Evolutionary conservation across 768 basidiomycete species (phyloP).

Genomic region (Pisolithus tinctorius): DNA sequence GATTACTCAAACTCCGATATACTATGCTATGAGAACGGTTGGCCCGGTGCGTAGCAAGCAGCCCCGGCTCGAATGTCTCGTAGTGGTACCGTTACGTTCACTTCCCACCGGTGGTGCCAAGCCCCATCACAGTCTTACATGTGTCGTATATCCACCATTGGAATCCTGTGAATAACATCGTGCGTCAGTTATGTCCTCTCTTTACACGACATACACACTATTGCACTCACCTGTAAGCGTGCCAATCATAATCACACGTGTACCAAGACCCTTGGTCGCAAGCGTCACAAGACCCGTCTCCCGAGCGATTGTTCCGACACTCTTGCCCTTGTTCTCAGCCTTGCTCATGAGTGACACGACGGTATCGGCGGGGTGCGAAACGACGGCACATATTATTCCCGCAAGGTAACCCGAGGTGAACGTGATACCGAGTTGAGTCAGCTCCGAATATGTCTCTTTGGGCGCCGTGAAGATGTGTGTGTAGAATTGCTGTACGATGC

Average conservation of each 20-base stretch:
- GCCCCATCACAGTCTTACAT: not conserved
- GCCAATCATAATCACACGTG: constrained; percentile 82
- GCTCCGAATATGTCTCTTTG: constrained; percentile 72
- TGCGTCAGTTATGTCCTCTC: no score
- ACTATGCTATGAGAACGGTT: no score
- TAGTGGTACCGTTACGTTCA: not conserved
- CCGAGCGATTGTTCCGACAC: constrained; percentile 57
- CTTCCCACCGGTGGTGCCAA: not conserved
- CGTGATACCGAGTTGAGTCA: constrained; percentile 83
- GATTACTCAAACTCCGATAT: no score
- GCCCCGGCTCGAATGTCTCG: no score
- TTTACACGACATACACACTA: not conserved
- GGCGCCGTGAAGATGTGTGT: constrained; percentile 78
- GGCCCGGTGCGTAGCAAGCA: no score
- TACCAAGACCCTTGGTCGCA: constrained; percentile 82
- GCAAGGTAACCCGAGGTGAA: constrained; percentile 90
- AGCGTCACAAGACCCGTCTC: constrained; percentile 63
- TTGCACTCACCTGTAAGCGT: constrained; percentile 36
- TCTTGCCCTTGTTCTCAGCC: constrained; percentile 77
- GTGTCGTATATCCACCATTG: constrained; percentile 2
- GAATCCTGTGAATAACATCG: not conserved
- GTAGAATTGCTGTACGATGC: constrained; percentile 82
- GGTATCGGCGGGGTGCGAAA: constrained; percentile 95
- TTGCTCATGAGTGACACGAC: constrained; percentile 93
- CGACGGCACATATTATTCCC: constrained; percentile 92